Percentiles rank a stretch among this genome's conserved stretches.
Evolutionary conservation across 495 filamentous ascomycete species (phyloP).

Genomic region (Aspergillus saccharolyticus): DNA sequence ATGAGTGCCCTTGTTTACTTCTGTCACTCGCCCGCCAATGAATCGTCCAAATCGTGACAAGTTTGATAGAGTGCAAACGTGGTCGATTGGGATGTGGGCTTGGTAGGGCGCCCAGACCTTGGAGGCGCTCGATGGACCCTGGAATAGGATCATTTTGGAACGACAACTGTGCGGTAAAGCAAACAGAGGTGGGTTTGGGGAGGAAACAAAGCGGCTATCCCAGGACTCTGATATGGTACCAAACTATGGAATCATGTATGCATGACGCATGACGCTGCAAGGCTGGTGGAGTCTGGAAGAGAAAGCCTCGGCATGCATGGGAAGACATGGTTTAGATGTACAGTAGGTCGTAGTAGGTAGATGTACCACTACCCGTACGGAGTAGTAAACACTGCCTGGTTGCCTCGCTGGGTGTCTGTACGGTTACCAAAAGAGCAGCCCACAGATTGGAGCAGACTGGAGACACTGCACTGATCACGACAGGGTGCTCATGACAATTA

Average conservation of each 20-base stretch:
- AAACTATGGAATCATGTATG: conserved; percentile 5
- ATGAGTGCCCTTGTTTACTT: too few species aligned
- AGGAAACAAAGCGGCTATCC: conserved; percentile 15
- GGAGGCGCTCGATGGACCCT: not conserved
- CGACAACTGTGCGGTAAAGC: not conserved
- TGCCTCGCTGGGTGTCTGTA: too few species aligned
- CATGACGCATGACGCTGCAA: not conserved
- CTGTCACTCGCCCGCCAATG: too few species aligned
- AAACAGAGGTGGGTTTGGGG: not conserved
- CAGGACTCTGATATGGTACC: conserved; percentile 20
- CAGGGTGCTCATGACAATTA: too few species aligned
- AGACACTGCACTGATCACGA: too few species aligned
- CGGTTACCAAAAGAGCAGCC: too few species aligned
- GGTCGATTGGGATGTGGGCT: not conserved
- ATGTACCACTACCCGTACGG: too few species aligned
- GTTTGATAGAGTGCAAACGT: not conserved
- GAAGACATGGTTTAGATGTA: too few species aligned
- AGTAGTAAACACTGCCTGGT: too few species aligned
- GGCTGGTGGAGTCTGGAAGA: not conserved
- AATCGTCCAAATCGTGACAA: not conserved
- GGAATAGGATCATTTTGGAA: not conserved
- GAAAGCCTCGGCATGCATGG: too few species aligned
- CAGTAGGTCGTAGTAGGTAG: too few species aligned
- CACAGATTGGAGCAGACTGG: too few species aligned
- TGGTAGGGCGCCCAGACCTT: not conserved